Evolutionary conservation across 2,329 filamentous ascomycete genomes (phyloP).

Genomic region (Claviceps citrina): DNA sequence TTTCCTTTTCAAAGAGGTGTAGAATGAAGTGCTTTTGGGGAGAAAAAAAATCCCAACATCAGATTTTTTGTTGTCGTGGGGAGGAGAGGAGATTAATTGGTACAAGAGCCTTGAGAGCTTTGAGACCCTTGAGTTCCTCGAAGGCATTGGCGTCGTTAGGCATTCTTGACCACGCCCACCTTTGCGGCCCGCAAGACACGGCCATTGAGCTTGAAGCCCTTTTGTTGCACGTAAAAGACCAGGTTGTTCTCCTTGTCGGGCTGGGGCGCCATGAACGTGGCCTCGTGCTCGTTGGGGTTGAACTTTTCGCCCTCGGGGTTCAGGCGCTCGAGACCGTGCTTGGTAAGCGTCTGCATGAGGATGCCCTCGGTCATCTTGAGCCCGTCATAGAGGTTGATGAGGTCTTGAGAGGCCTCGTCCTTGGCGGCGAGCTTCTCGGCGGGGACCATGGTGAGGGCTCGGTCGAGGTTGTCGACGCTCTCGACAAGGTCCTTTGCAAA

Average conservation of each 20-base stretch:
- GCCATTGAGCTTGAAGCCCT: conserved; percentile 89
- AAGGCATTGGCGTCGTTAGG: no score
- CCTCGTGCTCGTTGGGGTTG: conserved; percentile 92
- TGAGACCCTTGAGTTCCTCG: no score
- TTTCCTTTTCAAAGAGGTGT: neutral
- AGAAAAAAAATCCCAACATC: neutral
- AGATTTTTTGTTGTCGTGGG: no score
- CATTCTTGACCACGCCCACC: conserved; percentile 89
- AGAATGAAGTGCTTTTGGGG: neutral
- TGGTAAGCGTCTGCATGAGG: conserved; percentile 74
- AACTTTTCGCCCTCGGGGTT: conserved; percentile 76
- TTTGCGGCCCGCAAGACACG: conserved; percentile 81
- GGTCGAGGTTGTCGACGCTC: conserved; percentile 92
- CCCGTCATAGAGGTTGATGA: conserved; percentile 69
- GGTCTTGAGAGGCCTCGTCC: conserved; percentile 48
- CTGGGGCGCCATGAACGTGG: conserved; percentile 83
- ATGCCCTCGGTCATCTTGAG: conserved; percentile 91
- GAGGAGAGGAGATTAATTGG: no score
- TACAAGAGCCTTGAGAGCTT: no score
- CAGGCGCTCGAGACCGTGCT: conserved; percentile 85
- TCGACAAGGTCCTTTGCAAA: conserved; percentile 94
- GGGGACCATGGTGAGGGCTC: conserved; percentile 68
- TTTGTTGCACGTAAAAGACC: conserved; percentile 85
- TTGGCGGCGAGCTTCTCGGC: conserved; percentile 50
- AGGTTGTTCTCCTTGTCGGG: conserved; percentile 77